Percentiles rank a stretch among this genome's conserved stretches.
phyloP scores from a whole-genome alignment of 306 rosid species.

The Pueraria montana region DNA sequence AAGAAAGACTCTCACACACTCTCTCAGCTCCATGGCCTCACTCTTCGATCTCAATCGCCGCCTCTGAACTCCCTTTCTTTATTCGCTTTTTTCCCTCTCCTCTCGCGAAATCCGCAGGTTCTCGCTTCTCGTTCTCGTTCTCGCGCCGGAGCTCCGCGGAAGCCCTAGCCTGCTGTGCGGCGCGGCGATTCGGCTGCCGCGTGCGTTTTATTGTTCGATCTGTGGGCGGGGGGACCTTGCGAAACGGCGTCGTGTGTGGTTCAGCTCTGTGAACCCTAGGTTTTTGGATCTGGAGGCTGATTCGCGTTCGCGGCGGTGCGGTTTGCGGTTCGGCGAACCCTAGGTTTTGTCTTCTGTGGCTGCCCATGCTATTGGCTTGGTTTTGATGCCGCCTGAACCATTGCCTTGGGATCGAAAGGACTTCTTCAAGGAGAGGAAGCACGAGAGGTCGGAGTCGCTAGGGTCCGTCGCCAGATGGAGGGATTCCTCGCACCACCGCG shows the following conservation, averaged over 20 bases:
- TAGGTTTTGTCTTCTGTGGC: slow-evolving; percentile 52
- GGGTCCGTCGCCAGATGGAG: slow-evolving; percentile 92
- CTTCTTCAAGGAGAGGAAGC: slow-evolving; percentile 98
- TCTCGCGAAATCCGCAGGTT: neutral
- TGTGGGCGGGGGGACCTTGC: slow-evolving; percentile 35
- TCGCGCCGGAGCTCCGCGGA: slow-evolving; percentile 1
- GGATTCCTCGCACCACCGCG: slow-evolving; percentile 87
- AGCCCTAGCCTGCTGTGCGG: slow-evolving; percentile 53
- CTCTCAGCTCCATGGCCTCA: slow-evolving; percentile 27
- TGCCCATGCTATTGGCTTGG: slow-evolving; percentile 85
- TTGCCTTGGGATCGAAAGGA: slow-evolving; percentile 99
- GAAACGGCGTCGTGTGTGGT: neutral
- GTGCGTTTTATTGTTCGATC: slow-evolving; percentile 55
- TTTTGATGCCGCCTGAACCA: slow-evolving; percentile 99
- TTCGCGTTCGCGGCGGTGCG: slow-evolving; percentile 13
- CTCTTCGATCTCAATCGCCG: slow-evolving; percentile 57
- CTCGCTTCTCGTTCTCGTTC: neutral
- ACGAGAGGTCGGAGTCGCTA: slow-evolving; percentile 86
- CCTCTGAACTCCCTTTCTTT: slow-evolving; percentile 24
- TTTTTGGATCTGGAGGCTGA: slow-evolving; percentile 45
- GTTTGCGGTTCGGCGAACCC: slow-evolving; percentile 30
- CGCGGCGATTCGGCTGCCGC: slow-evolving; percentile 46
- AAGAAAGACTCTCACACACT: neutral
- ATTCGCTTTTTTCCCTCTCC: neutral
- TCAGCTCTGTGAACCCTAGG: slow-evolving; percentile 52